Evolutionary conservation across 2,329 filamentous ascomycete species (phyloP), one percentile per base, ranked within the genome.

Genomic region (Cordyceps cateniannulata): DNA sequence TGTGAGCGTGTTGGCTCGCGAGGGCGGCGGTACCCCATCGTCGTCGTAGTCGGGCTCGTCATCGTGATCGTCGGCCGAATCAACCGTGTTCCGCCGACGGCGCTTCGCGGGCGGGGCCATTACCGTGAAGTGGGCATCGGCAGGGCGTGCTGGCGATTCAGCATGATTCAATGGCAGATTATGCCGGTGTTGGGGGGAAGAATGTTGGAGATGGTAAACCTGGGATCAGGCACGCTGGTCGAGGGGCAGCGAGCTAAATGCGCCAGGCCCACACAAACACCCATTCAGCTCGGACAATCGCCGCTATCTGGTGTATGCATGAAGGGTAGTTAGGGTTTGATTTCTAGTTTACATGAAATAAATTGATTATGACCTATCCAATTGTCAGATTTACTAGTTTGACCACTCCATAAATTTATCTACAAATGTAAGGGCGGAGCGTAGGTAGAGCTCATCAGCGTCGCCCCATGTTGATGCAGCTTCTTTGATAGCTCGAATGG

Each of bases 401-500:
- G 72, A 72, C 90, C 90, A 93, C 0, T 85, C 85, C 44, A 83
- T 73, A 69, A 92, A 93, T 62, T 88, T 86, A 64, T 90, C 86
- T 3, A 84, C 86, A 73, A 93, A 90, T 54, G 84, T 83, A 24
- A 90, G 80, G 1, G 90, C 89, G 7, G 87, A 82, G 60, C 83
- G 82, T 32, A 92, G 76, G 67, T 89, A 91, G 63, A 76, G 82
- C 44, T 85, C 78, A 63, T 87, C 81, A 4, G 81, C 79, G 69
- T 92, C 88, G 4, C 86, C 86, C 89, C 89, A 93, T 0, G 88
- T 91, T 63, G 80, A 81, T 16, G 86, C 85, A 20, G 87, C 88
- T 70, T 90, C 90, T 71, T 80, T 86, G 78, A 93, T 87, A 2
- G 90, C 85, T 48, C 91, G 83, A 57, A 93, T 76, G 18, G 82